Base-by-base conservation (phyloP, 1,284 basidiomycete genomes). In the Apiotrichum sp. region DNA sequence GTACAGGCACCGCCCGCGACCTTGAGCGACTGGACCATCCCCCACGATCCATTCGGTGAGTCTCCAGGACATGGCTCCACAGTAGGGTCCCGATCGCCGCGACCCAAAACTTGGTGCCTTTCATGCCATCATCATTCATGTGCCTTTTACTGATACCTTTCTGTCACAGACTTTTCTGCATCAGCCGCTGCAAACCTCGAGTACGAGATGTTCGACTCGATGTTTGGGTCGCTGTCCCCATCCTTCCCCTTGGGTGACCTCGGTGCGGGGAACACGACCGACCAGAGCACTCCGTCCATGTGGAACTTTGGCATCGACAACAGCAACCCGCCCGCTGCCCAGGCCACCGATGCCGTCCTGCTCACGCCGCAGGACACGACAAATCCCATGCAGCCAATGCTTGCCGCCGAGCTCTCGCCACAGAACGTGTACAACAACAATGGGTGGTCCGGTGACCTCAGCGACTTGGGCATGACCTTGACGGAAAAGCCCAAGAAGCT, bases 121-220 rank as follows among this genome's bases (percentile, higher is more conserved):
- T 31, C 16, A 31, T 9, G 31, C 42, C 8, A 22, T 7, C 4
- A 9, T 3, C 32, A 6, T 34, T 16, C n/a, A 4, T n/a, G n/a
- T 9, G 9, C 22, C 33, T 6, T 9, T 29, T 36, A 11, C 47
- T 38, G 50, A 43, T 32, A 42, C 29, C 39, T 31, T 41, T 4
- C 52, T 29, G 38, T 22, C 32, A 22, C 39, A 54, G 57, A 61
- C 48, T 61, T 61, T 32, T 47, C 56, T 11, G 47, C 64, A 0
- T 61, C 62, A 11, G 61, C 61, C 9, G 58, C 64, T 34, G 64
- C 65, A 48, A 65, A 65, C 46, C 53, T 62, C 43, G 64, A 67
- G 56, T 65, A 67, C 53, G 69, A 72, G 45, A 73, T 74, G 71
- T 68, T 74, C 43, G 73, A 73, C 57, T 62, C 67, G 3, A 65